Conservation (phyloP, 306 rosid species). For the Ziziphus jujuba region DNA sequence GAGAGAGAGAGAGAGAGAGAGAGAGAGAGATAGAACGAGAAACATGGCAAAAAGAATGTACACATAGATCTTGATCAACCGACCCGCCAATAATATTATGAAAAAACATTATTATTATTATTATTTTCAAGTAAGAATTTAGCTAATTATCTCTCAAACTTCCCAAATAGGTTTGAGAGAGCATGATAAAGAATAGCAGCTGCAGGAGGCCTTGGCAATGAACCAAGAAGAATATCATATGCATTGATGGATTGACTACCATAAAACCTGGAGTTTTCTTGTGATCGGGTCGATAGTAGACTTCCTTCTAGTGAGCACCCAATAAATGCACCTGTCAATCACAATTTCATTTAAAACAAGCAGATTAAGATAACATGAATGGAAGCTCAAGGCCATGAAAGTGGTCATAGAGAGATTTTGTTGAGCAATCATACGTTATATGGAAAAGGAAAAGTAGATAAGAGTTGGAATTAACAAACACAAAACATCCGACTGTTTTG, state of each 20-base stretch:
- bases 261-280: conserved; percentile 24
- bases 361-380: too few species aligned
- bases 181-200: conserved; percentile 20
- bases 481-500: too few species aligned
- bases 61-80: not conserved
- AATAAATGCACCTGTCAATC: conserved; percentile 23
- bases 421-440: too few species aligned
- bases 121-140: not conserved
- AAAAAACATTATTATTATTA: too few species aligned
- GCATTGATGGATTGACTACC: conserved; percentile 21
- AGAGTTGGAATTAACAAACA: too few species aligned
- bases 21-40: not conserved
- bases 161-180: conserved; percentile 22
- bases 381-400: too few species aligned
- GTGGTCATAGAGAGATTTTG: too few species aligned
- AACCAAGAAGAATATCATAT: conserved; percentile 23
- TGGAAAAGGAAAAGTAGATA: too few species aligned
- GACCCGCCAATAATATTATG: not conserved
- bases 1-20: not conserved
- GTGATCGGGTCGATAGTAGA: conserved; percentile 5
- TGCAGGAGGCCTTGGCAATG: conserved; percentile 28
- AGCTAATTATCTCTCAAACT: conserved; percentile 7
- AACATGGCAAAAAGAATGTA: not conserved
- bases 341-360: too few species aligned
- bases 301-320: conserved; percentile 28